Evolutionary conservation across 2,329 filamentous ascomycete species (phyloP).

Genomic region (Sclerotinia trifoliorum): DNA sequence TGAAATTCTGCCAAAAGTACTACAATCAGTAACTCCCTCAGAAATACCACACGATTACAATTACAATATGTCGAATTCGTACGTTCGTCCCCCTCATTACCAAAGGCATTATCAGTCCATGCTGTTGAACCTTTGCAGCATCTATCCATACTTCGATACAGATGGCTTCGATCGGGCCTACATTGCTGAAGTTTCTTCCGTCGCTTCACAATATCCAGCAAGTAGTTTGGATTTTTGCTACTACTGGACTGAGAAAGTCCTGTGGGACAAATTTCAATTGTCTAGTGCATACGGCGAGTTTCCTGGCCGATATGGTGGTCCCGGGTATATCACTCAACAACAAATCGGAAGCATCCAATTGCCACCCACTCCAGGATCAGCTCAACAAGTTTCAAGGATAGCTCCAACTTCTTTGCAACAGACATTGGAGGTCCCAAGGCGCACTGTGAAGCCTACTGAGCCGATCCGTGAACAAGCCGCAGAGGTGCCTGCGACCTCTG

Average conservation of each 20-base stretch:
- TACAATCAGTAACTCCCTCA: not conserved
- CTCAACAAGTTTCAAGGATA: not conserved
- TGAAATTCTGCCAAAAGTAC: not conserved
- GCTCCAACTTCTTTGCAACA: not conserved
- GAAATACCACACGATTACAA: not conserved
- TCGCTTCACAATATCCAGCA: not conserved
- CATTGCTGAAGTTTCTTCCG: not conserved
- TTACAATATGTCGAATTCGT: not conserved
- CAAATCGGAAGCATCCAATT: not conserved
- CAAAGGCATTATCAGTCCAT: slow-evolving; percentile 13
- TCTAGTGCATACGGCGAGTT: slow-evolving; percentile 7
- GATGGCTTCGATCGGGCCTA: slow-evolving; percentile 11
- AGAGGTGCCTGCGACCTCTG: not conserved
- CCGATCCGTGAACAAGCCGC: not conserved
- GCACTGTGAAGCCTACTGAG: not conserved
- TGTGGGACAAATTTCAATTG: slow-evolving; percentile 4
- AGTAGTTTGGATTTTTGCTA: slow-evolving; percentile 9
- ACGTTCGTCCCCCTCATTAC: not conserved
- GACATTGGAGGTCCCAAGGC: not conserved
- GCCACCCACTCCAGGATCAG: not conserved
- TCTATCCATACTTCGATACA: slow-evolving; percentile 2
- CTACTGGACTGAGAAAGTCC: slow-evolving; percentile 6
- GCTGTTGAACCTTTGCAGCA: not conserved
- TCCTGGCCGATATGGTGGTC: slow-evolving; percentile 2
- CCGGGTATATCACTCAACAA: not conserved